phyloP scores from a whole-genome alignment of 2,329 filamentous ascomycete genomes.

The Alternaria gaisen region DNA sequence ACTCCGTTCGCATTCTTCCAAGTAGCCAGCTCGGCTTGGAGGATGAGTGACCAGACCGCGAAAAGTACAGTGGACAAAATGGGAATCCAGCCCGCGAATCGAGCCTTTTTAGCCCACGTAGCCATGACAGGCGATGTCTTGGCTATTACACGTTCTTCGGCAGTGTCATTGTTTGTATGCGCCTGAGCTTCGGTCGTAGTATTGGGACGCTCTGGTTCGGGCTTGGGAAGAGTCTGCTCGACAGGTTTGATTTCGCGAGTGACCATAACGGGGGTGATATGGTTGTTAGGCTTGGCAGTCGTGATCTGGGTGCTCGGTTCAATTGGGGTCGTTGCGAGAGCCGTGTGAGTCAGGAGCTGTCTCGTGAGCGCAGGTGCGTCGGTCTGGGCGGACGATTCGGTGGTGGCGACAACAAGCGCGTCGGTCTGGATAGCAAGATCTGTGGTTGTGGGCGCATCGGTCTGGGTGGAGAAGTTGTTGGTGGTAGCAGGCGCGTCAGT shows the following conservation, averaged over 20 bases:
- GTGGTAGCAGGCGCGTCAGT: constrained; percentile 13
- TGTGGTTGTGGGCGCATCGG: constrained; percentile 1
- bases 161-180: neutral
- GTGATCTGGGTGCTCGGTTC: constrained; percentile 6
- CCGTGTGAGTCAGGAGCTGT: neutral
- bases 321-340: constrained; percentile 5
- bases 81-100: constrained; percentile 3
- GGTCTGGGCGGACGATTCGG: neutral
- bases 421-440: constrained; percentile 13
- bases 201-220: neutral
- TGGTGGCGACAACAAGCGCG: constrained; percentile 3
- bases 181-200: constrained; percentile 12
- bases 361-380: constrained; percentile 3
- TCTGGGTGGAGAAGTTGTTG: constrained; percentile 7
- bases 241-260: constrained; percentile 14
- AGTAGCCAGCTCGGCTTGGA: constrained; percentile 17
- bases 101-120: constrained; percentile 3
- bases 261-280: constrained; percentile 5
- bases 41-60: constrained; percentile 9
- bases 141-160: neutral
- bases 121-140: neutral
- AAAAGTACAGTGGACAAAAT: constrained; percentile 10
- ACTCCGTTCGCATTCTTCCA: constrained; percentile 24
- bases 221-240: neutral
- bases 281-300: neutral